Evolutionary conservation across 108 stramenopile species (phyloP).

Genomic region (Cyclotella choctawhatcheeana): DNA sequence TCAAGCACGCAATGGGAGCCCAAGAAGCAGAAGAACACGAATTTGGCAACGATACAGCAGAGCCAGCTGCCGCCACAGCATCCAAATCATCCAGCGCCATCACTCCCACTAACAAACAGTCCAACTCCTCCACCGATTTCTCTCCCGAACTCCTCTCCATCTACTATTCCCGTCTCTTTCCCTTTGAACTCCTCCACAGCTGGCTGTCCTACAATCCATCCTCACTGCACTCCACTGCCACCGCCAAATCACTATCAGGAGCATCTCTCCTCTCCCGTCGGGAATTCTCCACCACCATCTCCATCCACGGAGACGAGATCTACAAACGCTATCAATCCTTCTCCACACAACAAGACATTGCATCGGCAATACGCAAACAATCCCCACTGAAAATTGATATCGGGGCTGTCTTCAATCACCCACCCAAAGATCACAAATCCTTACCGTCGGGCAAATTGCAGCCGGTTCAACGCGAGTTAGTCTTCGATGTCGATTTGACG

Average conservation of each 20-base stretch:
- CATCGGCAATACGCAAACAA: conserved; percentile 69
- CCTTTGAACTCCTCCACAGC: conserved; percentile 77
- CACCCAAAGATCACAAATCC: conserved; percentile 88
- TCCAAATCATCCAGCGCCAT: too few relatives aligned
- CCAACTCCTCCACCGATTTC: conserved; percentile 64
- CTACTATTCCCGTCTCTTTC: conserved; percentile 92
- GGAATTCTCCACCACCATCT: conserved; percentile 98
- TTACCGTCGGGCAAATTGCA: conserved; percentile 67
- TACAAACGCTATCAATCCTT: conserved; percentile 98
- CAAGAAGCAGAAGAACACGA: conserved; percentile 18
- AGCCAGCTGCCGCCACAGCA: background rate
- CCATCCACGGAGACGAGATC: conserved; percentile 88
- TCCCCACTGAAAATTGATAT: conserved; percentile 99
- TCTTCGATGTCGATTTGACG: conserved; percentile 99
- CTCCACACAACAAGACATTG: conserved; percentile 76
- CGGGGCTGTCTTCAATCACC: conserved; percentile 95
- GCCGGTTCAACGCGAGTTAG: conserved; percentile 95
- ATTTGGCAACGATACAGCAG: background rate
- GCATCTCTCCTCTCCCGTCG: conserved; percentile 69
- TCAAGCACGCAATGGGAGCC: conserved; percentile 11
- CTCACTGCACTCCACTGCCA: conserved; percentile 1
- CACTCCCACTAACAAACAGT: too few relatives aligned
- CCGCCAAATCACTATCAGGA: conserved; percentile 8
- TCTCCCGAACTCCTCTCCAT: conserved; percentile 91
- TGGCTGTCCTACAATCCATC: conserved; percentile 76